These are phyloP conservation scores for Pyracantha coccinea DNA, from an alignment of 331 rosid genomes.

Conservation along the genomic window DNA sequence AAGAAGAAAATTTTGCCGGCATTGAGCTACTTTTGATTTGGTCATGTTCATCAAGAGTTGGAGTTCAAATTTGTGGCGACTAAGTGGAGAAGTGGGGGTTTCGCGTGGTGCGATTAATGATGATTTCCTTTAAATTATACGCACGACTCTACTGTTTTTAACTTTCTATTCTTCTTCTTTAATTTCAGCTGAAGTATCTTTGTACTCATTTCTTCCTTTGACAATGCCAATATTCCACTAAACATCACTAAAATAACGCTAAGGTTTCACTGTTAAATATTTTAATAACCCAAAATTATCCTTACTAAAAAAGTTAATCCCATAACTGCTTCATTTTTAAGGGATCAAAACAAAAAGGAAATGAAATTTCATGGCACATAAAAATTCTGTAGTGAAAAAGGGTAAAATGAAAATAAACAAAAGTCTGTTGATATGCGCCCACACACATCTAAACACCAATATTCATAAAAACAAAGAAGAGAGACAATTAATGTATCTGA, in stretches of 20 bases:
- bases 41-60: not conserved
- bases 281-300: not conserved
- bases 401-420: not conserved
- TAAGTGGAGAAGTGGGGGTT: not conserved
- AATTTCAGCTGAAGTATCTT: not conserved
- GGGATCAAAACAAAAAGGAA: not conserved
- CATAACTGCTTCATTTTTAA: not conserved
- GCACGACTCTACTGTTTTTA: not conserved
- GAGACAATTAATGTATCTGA: not conserved
- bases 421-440: not conserved
- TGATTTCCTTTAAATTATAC: not conserved
- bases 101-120: not conserved
- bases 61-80: not conserved
- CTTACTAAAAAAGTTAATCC: no score
- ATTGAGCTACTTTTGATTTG: not conserved
- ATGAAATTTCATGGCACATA: not conserved
- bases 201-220: not conserved
- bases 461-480: not conserved
- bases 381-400: no score
- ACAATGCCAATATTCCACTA: not conserved
- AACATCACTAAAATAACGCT: not conserved
- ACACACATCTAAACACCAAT: not conserved
- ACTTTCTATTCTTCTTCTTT: not conserved
- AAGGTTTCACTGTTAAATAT: not conserved
- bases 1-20: not conserved